Evolutionary conservation across 441 rosid species (phyloP), one percentile per base, ranked within the genome.

Genomic region (Brassica balearica): DNA sequence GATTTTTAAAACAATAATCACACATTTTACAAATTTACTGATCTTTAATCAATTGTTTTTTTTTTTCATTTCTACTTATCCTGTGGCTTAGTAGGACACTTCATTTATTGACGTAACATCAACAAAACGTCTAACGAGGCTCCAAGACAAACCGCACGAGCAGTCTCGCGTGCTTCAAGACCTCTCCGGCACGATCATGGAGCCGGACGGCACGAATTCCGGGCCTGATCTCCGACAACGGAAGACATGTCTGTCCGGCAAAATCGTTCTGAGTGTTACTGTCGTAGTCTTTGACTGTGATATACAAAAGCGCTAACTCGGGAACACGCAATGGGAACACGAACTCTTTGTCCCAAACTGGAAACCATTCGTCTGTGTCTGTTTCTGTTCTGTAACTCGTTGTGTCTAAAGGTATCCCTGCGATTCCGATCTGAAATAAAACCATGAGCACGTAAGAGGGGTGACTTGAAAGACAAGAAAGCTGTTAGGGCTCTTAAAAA

Each of bases 241-340:
- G 97, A 14, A 92, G 65, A 77, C 90, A 92, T 38, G 89, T 85
- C 70, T 94, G 97, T 46, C 97, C 98, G 32, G 88, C 98, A 36
- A 92, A 92, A 82, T 91, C 97, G 60, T 79, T 76, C 3, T 58
- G 29, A 58, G 86, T 82, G 5, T 88, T 61, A 2, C 70, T 81
- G 71, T 95, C 94, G 46, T 85, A 84, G 74, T 92, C 98, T 2
- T 29, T 65, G 14, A 88, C 93, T 68, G 84, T 84, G 32, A 95
- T 84, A 64, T 85, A 68, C 25, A 92, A 88, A 70, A 92, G 53
- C 0, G 93, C 95, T 76, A 94, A 66, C 77, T 91, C 93, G 3
- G 94, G 94, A 69, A 86, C 89, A 9, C 83, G 76, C 5, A 95
- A 76, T 3, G 53, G 72, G 79, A 91, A 92, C 65, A 76, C 80